Evolutionary conservation across 139 green algal species (phyloP).

Genomic region (Chlorella sp.): DNA sequence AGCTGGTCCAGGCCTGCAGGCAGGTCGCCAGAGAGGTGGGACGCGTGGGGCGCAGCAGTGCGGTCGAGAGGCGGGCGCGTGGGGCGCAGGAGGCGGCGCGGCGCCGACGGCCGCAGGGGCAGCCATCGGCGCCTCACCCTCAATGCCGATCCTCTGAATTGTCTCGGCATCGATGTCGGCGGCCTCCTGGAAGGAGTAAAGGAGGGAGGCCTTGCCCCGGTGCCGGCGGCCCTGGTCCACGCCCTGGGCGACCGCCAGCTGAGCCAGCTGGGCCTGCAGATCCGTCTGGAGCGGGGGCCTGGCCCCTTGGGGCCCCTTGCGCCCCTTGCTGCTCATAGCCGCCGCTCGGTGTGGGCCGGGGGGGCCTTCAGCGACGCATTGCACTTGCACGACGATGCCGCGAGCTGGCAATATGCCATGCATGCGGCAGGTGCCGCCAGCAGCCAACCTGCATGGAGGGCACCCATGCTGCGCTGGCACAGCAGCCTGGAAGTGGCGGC

Average conservation of each 20-base stretch:
- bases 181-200: constrained; percentile 68
- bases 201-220: constrained; percentile 67
- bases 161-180: constrained; percentile 60
- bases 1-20: constrained; percentile 85
- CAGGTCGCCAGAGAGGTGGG: not conserved
- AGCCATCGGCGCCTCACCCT: constrained; percentile 46
- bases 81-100: not conserved
- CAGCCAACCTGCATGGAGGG: too few relatives aligned
- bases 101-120: not conserved
- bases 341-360: not conserved
- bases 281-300: constrained; percentile 1
- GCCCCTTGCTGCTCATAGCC: not conserved
- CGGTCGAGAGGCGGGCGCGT: too few relatives aligned
- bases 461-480: too few relatives aligned
- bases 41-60: too few relatives aligned
- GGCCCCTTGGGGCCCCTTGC: too few relatives aligned
- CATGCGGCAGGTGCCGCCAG: not conserved
- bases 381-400: not conserved
- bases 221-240: constrained; percentile 1
- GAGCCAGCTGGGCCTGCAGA: constrained; percentile 50
- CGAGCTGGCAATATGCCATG: not conserved
- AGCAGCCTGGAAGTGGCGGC: too few relatives aligned
- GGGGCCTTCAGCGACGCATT: not conserved
- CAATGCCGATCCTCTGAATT: constrained; percentile 53
- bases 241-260: constrained; percentile 37